Conservation (phyloP, 2,329 filamentous ascomycete genomes). For the Celoporthe dispersa region DNA sequence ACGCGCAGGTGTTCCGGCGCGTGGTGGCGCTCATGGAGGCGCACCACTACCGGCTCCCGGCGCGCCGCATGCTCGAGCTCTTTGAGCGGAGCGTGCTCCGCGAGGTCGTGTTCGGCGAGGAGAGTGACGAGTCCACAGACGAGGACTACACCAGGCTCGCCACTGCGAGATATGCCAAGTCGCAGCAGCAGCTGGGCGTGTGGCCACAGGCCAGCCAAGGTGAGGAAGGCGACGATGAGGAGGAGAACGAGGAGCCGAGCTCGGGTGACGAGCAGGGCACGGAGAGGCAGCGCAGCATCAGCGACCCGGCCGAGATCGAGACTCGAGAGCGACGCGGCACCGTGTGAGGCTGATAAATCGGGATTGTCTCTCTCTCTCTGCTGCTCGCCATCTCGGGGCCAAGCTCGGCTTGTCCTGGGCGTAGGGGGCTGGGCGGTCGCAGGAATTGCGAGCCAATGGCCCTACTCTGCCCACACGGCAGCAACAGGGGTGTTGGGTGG, state of each 20-base stretch:
- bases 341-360: not conserved
- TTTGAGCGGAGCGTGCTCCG: constrained; percentile 91
- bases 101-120: constrained; percentile 81
- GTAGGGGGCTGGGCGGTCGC: not conserved
- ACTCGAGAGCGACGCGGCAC: constrained; percentile 25
- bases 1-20: constrained; percentile 79
- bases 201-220: constrained; percentile 24
- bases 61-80: constrained; percentile 87
- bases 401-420: not conserved
- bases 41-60: constrained; percentile 85
- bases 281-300: constrained; percentile 59
- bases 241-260: constrained; percentile 58
- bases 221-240: constrained; percentile 20
- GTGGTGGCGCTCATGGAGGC: constrained; percentile 84
- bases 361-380: not conserved
- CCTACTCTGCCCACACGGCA: not conserved
- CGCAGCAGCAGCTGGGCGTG: constrained; percentile 15
- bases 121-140: constrained; percentile 45
- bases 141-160: constrained; percentile 28
- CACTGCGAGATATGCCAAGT: constrained; percentile 17
- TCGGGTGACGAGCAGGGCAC: constrained; percentile 58
- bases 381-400: not conserved
- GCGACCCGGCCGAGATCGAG: constrained; percentile 44
- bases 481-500: not conserved
- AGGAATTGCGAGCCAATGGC: not conserved